phyloP scores from a whole-genome alignment of 768 basidiomycete genomes.

The Leccinum variicolor region DNA sequence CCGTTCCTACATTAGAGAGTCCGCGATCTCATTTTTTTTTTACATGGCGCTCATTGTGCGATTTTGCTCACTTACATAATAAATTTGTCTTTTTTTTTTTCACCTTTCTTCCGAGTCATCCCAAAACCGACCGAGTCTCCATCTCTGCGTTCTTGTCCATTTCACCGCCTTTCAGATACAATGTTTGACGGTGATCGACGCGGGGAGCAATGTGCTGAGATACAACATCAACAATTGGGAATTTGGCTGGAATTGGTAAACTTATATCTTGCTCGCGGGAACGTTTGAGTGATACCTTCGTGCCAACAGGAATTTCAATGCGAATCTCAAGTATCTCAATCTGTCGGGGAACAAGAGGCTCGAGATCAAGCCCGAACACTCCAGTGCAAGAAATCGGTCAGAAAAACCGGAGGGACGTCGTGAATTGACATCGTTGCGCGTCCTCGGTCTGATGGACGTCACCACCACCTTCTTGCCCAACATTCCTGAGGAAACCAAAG shows the following conservation, averaged over 20 bases:
- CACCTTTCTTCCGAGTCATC: too few relatives aligned
- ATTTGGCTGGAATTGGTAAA: constrained; percentile 99
- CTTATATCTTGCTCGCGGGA: neutral
- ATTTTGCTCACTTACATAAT: too few relatives aligned
- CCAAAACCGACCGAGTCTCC: too few relatives aligned
- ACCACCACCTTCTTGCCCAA: constrained; percentile 58
- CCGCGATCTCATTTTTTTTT: neutral
- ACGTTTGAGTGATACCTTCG: neutral
- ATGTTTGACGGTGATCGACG: constrained; percentile 79
- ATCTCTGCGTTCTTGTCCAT: too few relatives aligned
- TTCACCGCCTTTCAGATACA: constrained; percentile 36
- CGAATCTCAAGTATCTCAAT: constrained; percentile 89
- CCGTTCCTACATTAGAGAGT: neutral
- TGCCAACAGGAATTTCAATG: constrained; percentile 86
- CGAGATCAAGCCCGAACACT: constrained; percentile 81
- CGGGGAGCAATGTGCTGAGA: constrained; percentile 89
- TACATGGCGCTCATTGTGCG: neutral
- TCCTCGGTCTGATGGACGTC: constrained; percentile 98
- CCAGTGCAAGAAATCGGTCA: constrained; percentile 28
- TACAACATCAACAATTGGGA: constrained; percentile 99
- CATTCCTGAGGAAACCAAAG: constrained; percentile 82
- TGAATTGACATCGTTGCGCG: constrained; percentile 74
- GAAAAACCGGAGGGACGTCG: constrained; percentile 23
- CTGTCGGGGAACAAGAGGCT: constrained; percentile 95
- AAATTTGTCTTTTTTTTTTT: too few relatives aligned